phyloP scores from a whole-genome alignment of 2,329 filamentous ascomycete genomes.

The Didymella segeticola region DNA sequence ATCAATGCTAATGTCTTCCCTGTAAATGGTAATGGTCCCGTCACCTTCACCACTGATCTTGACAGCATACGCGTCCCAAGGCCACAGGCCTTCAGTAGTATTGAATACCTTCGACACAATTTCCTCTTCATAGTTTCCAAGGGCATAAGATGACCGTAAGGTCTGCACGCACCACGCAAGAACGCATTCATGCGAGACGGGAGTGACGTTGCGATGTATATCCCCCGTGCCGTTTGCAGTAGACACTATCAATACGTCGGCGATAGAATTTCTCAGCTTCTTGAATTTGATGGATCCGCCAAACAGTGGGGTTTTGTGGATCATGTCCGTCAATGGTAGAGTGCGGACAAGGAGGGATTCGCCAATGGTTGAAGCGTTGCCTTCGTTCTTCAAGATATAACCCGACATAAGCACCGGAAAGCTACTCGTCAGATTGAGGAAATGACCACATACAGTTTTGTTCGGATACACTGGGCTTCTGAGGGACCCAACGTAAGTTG shows the following conservation, averaged over 20 bases:
- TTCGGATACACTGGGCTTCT: too few species aligned
- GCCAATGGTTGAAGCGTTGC: neutral
- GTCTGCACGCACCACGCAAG: conserved; percentile 34
- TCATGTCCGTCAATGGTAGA: conserved; percentile 17
- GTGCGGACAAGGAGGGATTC: conserved; percentile 22
- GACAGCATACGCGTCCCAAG: neutral
- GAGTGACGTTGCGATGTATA: conserved; percentile 14
- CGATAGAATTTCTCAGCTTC: conserved; percentile 13
- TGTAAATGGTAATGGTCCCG: too few species aligned
- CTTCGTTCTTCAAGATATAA: conserved; percentile 2
- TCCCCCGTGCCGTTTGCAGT: conserved; percentile 1
- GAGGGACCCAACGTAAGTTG: too few species aligned
- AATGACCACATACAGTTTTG: conserved; percentile 39
- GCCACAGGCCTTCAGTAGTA: neutral
- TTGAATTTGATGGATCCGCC: conserved; percentile 29
- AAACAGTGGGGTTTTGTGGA: neutral
- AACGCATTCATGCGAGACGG: conserved; percentile 29
- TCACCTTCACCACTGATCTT: too few species aligned
- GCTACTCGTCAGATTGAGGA: conserved; percentile 28
- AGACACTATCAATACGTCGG: conserved; percentile 19
- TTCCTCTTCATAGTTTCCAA: conserved; percentile 25
- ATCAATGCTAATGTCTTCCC: neutral
- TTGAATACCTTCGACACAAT: conserved; percentile 2
- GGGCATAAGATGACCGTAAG: conserved; percentile 25
- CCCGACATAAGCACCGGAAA: conserved; percentile 28